These are phyloP conservation scores for Talaromyces sp. DNA, from an alignment of 2,329 filamentous ascomycete species.

Conservation along the genomic window DNA sequence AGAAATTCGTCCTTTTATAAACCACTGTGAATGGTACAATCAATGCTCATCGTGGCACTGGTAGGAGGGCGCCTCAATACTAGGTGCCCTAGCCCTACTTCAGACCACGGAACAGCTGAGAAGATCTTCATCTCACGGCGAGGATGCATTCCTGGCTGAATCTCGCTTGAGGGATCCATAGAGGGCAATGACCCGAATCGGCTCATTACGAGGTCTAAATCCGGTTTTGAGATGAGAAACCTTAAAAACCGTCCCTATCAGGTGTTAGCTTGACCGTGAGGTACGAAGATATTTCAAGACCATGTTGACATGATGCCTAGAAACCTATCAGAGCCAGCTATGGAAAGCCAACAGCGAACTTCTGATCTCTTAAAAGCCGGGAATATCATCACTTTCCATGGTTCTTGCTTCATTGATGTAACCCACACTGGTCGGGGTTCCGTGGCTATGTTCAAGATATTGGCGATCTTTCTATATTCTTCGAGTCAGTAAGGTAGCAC, in stretches of 20 bases:
- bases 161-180: neutral
- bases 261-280: neutral
- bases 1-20: neutral
- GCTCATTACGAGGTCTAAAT: neutral
- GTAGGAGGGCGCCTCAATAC: neutral
- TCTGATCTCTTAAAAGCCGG: neutral
- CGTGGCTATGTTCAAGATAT: constrained; percentile 1
- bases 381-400: constrained; percentile 6
- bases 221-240: neutral
- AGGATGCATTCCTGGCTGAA: neutral
- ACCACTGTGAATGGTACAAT: neutral
- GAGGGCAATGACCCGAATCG: neutral
- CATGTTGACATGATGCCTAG: neutral
- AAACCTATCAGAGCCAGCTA: neutral
- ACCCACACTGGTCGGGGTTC: neutral
- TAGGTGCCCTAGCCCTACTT: neutral
- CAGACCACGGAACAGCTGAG: neutral
- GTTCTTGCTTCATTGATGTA: neutral
- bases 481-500: neutral
- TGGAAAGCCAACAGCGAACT: neutral
- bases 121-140: neutral
- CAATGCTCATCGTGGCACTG: neutral
- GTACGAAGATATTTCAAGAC: neutral
- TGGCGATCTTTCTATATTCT: neutral
- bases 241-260: neutral